Evolutionary conservation across 495 filamentous ascomycete genomes (phyloP), one percentile per base, ranked within the genome.

Genomic region (Penicillium lividum): DNA sequence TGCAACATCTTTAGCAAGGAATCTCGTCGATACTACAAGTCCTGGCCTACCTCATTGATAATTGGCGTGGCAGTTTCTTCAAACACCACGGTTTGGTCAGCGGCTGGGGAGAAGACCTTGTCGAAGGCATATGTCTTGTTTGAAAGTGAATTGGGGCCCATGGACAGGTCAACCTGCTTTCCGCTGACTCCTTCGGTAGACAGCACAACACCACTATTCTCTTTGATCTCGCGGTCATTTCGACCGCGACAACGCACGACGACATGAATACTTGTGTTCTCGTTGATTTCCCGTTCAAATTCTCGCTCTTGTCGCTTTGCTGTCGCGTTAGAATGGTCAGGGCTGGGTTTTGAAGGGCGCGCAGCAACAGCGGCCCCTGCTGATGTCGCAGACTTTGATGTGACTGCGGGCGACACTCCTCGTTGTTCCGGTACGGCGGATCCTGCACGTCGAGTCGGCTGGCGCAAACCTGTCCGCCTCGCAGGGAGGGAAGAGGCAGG

Each of bases 51-150:
- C 83, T 98, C 93, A 60, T 96, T 91, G 49, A 98, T 61, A 44
- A 98, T 90, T 0, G 94, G 94, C 44, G 85, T 84, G 0, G 97
- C 95, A 16, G 96, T 92, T 73, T 97, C 93, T 58, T 98, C 93
- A 59, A 91, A 98, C 6, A 98, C 80, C 79, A 93, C 92, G 36
- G 77, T 80, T 71, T 98, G 94, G 66, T 98, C 95, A 6, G 95
- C 93, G 3, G 94, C 94, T 7, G 91, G 90, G 0, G 94, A 96
- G 68, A 98, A 98, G 48, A 97, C 95, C 60, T 91, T 93, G 72
- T 98, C 94, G 67, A 98, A 98, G 57, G 89, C 87, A 69, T 98
- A 98, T 2, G 91, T 89, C 75, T 98, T 98, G 70, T 98, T 97
- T 71, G 90, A 95, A 43, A 97, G 73, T 34, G 92, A 87, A 70